These are phyloP conservation scores for Stemphylium lycopersici DNA, from an alignment of 2,329 filamentous ascomycete species.

Conservation along the genomic window DNA sequence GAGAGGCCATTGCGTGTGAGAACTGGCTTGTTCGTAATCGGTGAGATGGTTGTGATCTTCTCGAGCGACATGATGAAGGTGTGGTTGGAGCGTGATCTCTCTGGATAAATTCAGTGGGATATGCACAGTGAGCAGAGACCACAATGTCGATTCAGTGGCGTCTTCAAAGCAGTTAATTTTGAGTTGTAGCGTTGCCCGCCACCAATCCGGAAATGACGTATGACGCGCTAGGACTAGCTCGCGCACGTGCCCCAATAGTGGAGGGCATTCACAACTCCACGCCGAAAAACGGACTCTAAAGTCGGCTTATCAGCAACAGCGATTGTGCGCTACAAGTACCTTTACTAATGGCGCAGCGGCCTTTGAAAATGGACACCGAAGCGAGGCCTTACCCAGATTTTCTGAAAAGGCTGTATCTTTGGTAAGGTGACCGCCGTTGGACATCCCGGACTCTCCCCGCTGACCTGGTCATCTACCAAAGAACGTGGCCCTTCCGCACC, in stretches of 20 bases:
- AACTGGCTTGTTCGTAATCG: constrained; percentile 83
- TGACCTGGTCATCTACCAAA: constrained; percentile 9
- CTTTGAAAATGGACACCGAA: not conserved
- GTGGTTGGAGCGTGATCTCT: constrained; percentile 10
- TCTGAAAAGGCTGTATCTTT: not conserved
- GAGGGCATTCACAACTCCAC: constrained; percentile 13
- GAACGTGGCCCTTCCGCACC: not conserved
- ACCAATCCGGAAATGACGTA: constrained; percentile 24
- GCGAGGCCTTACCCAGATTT: not conserved
- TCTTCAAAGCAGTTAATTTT: constrained; percentile 23
- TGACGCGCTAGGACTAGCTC: constrained; percentile 9
- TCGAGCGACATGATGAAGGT: constrained; percentile 58
- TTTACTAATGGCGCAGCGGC: not conserved
- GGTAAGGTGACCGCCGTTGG: constrained; percentile 1
- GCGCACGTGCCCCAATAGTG: constrained; percentile 11
- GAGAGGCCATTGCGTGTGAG: constrained; percentile 78
- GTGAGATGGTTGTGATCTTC: constrained; percentile 80
- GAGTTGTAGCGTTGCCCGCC: constrained; percentile 16
- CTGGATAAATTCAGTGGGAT: constrained; percentile 24
- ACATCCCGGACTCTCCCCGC: constrained; percentile 3
- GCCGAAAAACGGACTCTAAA: constrained; percentile 15
- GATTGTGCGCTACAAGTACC: not conserved
- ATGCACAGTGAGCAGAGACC: constrained; percentile 16
- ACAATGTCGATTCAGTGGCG: constrained; percentile 10
- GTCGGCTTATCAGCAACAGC: constrained; percentile 3